These are phyloP conservation scores for Fusarium redolens DNA, from an alignment of 2,329 filamentous ascomycete species.

Conservation along the genomic window DNA sequence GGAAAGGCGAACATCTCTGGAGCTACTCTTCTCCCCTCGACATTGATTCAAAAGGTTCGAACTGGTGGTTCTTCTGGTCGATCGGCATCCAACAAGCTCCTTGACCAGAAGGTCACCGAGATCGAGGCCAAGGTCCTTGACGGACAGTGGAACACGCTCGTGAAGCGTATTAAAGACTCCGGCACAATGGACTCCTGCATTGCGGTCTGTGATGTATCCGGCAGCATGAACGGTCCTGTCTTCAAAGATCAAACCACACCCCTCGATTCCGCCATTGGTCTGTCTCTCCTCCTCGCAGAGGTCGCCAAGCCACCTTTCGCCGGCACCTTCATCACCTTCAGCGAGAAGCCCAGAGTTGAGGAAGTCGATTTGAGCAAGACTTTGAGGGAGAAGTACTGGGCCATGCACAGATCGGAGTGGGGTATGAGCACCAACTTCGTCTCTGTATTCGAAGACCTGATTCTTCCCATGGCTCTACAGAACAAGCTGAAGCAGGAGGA, in stretches of 20 bases:
- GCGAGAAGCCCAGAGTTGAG: conserved; percentile 53
- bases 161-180: conserved; percentile 67
- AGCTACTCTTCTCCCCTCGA: conserved; percentile 65
- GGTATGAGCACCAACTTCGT: conserved; percentile 63
- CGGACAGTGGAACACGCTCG: conserved; percentile 67
- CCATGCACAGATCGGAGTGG: conserved; percentile 51
- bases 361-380: conserved; percentile 52
- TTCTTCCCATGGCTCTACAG: conserved; percentile 64
- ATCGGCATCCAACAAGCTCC: conserved; percentile 9
- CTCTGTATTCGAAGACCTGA: conserved; percentile 64
- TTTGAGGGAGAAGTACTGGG: conserved; percentile 56
- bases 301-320: conserved; percentile 64
- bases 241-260: conserved; percentile 61
- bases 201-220: conserved; percentile 68
- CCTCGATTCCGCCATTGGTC: conserved; percentile 65
- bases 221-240: conserved; percentile 58
- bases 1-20: conserved; percentile 65
- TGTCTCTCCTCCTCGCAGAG: conserved; percentile 67
- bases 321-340: conserved; percentile 67
- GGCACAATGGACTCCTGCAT: conserved; percentile 65
- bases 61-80: accelerated
- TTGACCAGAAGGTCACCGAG: conserved; percentile 46
- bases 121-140: conserved; percentile 55
- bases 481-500: conserved; percentile 64
- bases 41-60: conserved; percentile 52